Evolutionary conservation across 2,329 filamentous ascomycete species (phyloP), one percentile per base, ranked within the genome.

Genomic region (Beauveria brongniartii): DNA sequence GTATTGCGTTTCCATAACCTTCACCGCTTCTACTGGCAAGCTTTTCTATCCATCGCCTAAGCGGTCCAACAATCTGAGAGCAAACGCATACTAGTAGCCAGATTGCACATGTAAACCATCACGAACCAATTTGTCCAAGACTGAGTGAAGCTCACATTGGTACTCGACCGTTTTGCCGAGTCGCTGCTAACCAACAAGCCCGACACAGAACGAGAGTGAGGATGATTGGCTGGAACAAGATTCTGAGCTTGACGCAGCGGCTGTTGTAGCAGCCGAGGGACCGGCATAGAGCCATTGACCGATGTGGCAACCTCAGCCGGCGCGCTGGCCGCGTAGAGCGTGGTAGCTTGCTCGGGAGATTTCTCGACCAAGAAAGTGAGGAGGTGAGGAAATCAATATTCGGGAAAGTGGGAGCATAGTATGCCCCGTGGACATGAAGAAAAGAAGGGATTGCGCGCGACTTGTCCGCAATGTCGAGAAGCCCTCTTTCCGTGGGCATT

Each of bases 401-500:
- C n/a, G 46, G 10, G 44, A 56, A 56, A 55, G 41, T 51, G n/a
- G 3, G 12, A 55, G 46, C 8, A 43, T n/a, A 34, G 20, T 16
- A 51, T 26, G 50, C 28, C 30, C 41, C 9, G 51, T 20, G 54
- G 41, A 61, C 18, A 37, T 41, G 47, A 40, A 22, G 16, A 46
- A 61, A 24, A 55, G 47, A 56, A 47, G 51, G 50, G 18, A 51
- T 30, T 55, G 50, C 44, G 44, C 50, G 50, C 41, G 58, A 54
- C 37, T 60, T 52, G 59, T 61, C 59, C 59, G 59, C 59, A 61
- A 57, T 61, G 59, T 61, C 59, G 59, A 57, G 59, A 61, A 61
- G 47, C 30, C 40, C 16, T 53, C 59, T 43, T 61, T 55, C 43
- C 58, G 34, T 56, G 5, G 52, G 26, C 34, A 22, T 56, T 61